These are phyloP conservation scores for Moelleriella libera DNA, from an alignment of 2,329 filamentous ascomycete species.

Conservation along the genomic window DNA sequence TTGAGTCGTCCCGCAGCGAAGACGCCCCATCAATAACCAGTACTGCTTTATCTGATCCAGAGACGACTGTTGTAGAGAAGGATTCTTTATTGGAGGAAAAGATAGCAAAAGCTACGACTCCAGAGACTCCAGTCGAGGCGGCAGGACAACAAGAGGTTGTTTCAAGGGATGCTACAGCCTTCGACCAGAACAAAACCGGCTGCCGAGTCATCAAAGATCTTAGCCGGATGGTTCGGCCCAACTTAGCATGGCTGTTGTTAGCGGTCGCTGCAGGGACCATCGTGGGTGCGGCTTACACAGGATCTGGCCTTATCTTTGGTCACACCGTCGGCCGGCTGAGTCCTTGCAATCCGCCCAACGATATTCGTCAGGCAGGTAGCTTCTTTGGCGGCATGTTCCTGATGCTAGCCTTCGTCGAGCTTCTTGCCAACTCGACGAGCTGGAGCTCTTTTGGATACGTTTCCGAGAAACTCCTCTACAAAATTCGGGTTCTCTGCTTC, in stretches of 20 bases:
- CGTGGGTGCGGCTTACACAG: conserved; percentile 39
- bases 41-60: conserved; percentile 20
- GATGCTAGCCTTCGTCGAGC: conserved; percentile 28
- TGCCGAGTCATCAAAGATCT: conserved; percentile 24
- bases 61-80: conserved; percentile 19
- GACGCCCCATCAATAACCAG: conserved; percentile 16
- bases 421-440: conserved; percentile 37
- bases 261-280: conserved; percentile 53
- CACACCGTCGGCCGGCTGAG: conserved; percentile 28
- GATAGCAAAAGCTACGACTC: conserved; percentile 23
- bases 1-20: conserved; percentile 16
- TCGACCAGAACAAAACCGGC: conserved; percentile 25
- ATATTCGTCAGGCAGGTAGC: conserved; percentile 21
- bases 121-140: conserved; percentile 18
- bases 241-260: conserved; percentile 22
- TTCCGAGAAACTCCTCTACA: conserved; percentile 51
- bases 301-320: conserved; percentile 37
- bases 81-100: conserved; percentile 23
- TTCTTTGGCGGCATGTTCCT: conserved; percentile 45
- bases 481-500: conserved; percentile 48
- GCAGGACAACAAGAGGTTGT: conserved; percentile 12
- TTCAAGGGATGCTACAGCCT: conserved; percentile 6
- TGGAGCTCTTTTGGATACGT: conserved; percentile 30
- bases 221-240: conserved; percentile 21
- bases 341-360: conserved; percentile 25